These are phyloP conservation scores for Termitomyces sp. DNA, from an alignment of 768 basidiomycete genomes.

Conservation along the genomic window DNA sequence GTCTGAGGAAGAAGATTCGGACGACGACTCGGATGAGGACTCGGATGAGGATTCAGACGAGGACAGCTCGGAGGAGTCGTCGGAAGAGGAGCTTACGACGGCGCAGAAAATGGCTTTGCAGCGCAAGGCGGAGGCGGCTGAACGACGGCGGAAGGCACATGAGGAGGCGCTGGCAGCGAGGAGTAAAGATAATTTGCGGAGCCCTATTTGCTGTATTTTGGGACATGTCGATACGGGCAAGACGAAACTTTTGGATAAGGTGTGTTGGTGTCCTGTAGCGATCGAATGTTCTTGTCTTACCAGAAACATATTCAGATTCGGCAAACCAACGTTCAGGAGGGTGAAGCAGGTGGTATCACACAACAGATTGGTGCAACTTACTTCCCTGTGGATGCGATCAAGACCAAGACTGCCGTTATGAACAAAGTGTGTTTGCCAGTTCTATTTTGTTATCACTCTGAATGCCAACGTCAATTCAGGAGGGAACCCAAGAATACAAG, in stretches of 20 bases:
- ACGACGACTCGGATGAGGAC: constrained; percentile 16
- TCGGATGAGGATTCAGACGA: constrained; percentile 49
- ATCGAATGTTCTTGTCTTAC: background rate
- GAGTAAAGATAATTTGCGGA: constrained; percentile 86
- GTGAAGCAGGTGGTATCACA: constrained; percentile 99
- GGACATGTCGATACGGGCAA: constrained; percentile 99
- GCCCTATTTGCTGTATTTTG: constrained; percentile 97
- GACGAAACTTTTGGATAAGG: constrained; percentile 96
- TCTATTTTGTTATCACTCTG: background rate
- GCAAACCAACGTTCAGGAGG: constrained; percentile 99
- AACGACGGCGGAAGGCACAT: constrained; percentile 72
- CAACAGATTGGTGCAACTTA: constrained; percentile 99
- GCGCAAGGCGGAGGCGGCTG: constrained; percentile 82
- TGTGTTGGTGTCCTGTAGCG: constrained; percentile 22
- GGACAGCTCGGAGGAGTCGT: constrained; percentile 38
- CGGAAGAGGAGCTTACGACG: constrained; percentile 64
- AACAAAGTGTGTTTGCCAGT: constrained; percentile 55
- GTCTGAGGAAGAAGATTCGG: constrained; percentile 17
- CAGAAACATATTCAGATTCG: constrained; percentile 66
- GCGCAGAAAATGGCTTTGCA: constrained; percentile 65
- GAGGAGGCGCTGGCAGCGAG: constrained; percentile 83
- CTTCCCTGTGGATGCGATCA: constrained; percentile 95
- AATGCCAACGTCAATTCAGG: constrained; percentile 34
- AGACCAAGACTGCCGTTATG: constrained; percentile 89
- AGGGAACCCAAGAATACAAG: constrained; percentile 86